Base-by-base conservation (phyloP, 495 filamentous ascomycete genomes). In the Staphylotrichum longicolle region DNA sequence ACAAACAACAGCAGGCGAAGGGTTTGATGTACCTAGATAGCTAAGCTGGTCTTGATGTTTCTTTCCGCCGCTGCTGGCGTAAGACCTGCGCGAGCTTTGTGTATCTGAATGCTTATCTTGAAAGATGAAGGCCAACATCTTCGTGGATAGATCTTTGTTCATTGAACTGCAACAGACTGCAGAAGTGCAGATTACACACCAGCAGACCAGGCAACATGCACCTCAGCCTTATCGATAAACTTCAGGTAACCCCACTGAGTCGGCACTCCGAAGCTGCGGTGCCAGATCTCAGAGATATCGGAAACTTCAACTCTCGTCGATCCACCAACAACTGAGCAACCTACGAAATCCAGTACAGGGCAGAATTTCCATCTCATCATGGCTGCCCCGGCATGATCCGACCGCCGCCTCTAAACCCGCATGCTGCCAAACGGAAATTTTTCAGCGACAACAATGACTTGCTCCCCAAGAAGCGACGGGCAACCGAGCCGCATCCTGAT, bases 381-480 rank as follows among this genome's bases (percentile, higher is more conserved):
- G 58, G 30, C 57, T n/a, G 33, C 57, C 33, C 46, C 37, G 37
- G 50, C 11, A 1, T 44, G 14, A 39, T 47, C n/a, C 51, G n/a
- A 12, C 15, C 52, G 7, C 14, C 52, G 9, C 1, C 27, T 20
- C 32, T 20, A 7, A 51, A 10, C 37, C 15, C 27, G 8, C 47
- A 7, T 5, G 3, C 56, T 2, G 33, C 53, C 45, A 70, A 70
- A 44, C 65, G 68, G n/a, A 70, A 66, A 61, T 48, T 54, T 8
- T 45, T n/a, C 47, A 59, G 45, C 63, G 63, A 67, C 57, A 59
- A 48, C 35, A 35, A 35, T 49, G 40, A 42, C 27, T 33, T 42
- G 3, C 30, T 12, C n/a, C 51, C 53, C 32, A 71, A 67, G 54
- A 69, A 69, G 51, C 57, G 50, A 9, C 69, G 67, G 20, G 53